Evolutionary conservation across 495 filamentous ascomycete species (phyloP).

Genomic region (Trichoderma virens): DNA sequence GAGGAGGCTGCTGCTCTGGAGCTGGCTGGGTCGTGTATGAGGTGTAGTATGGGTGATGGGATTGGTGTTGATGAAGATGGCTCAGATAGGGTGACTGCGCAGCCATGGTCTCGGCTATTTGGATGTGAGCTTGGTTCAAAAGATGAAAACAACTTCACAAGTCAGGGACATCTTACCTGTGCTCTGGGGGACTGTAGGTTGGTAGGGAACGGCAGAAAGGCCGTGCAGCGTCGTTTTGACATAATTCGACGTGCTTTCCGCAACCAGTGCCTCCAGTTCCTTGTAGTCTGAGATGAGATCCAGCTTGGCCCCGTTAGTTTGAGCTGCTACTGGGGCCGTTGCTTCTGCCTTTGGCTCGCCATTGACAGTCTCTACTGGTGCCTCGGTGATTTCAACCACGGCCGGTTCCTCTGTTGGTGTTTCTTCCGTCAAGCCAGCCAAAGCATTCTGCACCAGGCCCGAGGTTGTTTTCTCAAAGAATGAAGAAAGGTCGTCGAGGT

Average conservation of each 20-base stretch:
- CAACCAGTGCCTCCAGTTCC: slow-evolving; percentile 15
- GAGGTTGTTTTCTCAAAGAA: slow-evolving; percentile 11
- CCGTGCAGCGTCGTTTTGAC: slow-evolving; percentile 21
- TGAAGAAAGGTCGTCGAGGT: slow-evolving; percentile 9
- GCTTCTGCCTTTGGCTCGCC: slow-evolving; percentile 26
- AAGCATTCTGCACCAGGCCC: slow-evolving; percentile 5
- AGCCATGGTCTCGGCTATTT: slow-evolving; percentile 23
- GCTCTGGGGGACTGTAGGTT: slow-evolving; percentile 26
- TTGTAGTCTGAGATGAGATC: slow-evolving; percentile 4
- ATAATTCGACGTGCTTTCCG: slow-evolving; percentile 22
- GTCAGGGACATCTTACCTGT: too few relatives aligned
- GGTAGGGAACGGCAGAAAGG: slow-evolving; percentile 27
- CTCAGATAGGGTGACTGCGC: slow-evolving; percentile 18
- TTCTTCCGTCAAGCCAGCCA: slow-evolving; percentile 11
- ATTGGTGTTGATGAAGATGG: slow-evolving; percentile 21
- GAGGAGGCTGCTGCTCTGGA: slow-evolving; percentile 19
- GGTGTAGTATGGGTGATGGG: slow-evolving; percentile 14
- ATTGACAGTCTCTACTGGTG: not conserved
- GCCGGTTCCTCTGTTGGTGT: not conserved
- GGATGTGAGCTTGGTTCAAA: slow-evolving; percentile 28
- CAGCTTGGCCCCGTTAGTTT: not conserved
- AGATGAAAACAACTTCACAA: too few relatives aligned
- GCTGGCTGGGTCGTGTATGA: not conserved
- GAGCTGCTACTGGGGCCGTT: slow-evolving; percentile 17
- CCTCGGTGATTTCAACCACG: not conserved